Percentiles rank a stretch among this genome's conserved stretches.
phyloP scores from a whole-genome alignment of 1,284 basidiomycete genomes.

The Waitea zeae region DNA sequence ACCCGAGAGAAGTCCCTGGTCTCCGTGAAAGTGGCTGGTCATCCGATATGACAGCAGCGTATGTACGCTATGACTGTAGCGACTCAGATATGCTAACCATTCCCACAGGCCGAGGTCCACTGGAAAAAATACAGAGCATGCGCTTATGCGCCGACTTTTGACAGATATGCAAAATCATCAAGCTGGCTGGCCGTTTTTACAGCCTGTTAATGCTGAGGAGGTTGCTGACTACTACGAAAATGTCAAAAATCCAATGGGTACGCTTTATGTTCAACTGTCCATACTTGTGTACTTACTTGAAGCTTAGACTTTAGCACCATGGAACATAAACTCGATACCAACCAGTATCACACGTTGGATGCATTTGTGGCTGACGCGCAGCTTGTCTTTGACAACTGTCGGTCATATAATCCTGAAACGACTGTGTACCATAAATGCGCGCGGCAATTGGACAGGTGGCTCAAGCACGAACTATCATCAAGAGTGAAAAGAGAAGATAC shows the following conservation, averaged over 20 bases:
- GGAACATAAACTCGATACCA: conserved; percentile 81
- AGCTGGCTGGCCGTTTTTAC: conserved; percentile 76
- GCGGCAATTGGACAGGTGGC: conserved; percentile 60
- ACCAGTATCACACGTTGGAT: conserved; percentile 64
- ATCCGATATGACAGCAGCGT: too few relatives aligned
- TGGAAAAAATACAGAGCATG: conserved; percentile 38
- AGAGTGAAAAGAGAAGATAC: too few relatives aligned
- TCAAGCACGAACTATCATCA: too few relatives aligned
- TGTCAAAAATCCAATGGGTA: conserved; percentile 90
- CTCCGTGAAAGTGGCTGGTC: conserved; percentile 49
- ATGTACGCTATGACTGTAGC: conserved; percentile 87
- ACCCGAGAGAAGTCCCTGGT: conserved; percentile 72
- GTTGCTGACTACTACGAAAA: conserved; percentile 88
- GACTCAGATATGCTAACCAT: conserved; percentile 7
- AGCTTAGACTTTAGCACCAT: conserved; percentile 76
- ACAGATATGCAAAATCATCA: conserved; percentile 72
- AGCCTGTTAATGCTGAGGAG: conserved; percentile 71
- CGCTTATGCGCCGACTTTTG: conserved; percentile 70
- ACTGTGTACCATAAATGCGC: conserved; percentile 83
- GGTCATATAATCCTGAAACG: conserved; percentile 74
- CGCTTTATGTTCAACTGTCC: conserved; percentile 6
- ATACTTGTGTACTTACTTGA: conserved; percentile 5
- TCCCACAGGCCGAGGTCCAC: conserved; percentile 1
- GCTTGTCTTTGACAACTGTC: conserved; percentile 86
- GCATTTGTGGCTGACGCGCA: conserved; percentile 70